phyloP scores from a whole-genome alignment of 2,329 filamentous ascomycete genomes.

The Aspergillus arachidicola region DNA sequence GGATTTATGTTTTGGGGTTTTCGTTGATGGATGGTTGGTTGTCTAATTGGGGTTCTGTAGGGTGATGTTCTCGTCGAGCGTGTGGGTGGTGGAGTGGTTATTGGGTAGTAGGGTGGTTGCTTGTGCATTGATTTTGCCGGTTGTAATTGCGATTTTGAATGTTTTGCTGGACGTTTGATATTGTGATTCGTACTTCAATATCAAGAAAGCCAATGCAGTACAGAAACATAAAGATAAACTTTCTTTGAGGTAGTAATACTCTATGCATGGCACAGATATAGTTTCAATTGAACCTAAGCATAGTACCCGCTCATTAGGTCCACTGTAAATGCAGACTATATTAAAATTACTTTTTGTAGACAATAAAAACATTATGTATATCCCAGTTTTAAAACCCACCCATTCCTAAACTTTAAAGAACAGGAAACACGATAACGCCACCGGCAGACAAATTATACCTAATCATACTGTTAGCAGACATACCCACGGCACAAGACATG shows the following conservation, averaged over 20 bases:
- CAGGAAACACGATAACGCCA: not conserved
- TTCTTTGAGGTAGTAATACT: not conserved
- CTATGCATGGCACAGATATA: rapidly evolving
- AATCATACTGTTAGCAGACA: not conserved
- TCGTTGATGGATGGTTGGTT: too few relatives aligned
- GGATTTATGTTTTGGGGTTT: rapidly evolving
- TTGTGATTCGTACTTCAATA: too few relatives aligned
- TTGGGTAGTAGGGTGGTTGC: too few relatives aligned
- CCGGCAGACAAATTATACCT: not conserved
- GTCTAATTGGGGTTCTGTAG: too few relatives aligned
- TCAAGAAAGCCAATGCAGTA: not conserved
- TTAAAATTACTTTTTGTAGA: not conserved
- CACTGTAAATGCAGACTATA: not conserved
- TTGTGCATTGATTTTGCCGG: too few relatives aligned
- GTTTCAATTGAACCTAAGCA: not conserved
- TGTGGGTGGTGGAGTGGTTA: too few relatives aligned
- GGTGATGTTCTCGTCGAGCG: too few relatives aligned
- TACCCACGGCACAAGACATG: too few relatives aligned
- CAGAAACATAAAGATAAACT: not conserved
- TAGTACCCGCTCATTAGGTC: not conserved
- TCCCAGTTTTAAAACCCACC: not conserved
- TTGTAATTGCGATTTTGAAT: too few relatives aligned
- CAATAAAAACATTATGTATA: not conserved
- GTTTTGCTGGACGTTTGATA: too few relatives aligned
- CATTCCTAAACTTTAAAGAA: not conserved